Conservation (phyloP, 1,284 basidiomycete species). For the Cystobasidium sp. region DNA sequence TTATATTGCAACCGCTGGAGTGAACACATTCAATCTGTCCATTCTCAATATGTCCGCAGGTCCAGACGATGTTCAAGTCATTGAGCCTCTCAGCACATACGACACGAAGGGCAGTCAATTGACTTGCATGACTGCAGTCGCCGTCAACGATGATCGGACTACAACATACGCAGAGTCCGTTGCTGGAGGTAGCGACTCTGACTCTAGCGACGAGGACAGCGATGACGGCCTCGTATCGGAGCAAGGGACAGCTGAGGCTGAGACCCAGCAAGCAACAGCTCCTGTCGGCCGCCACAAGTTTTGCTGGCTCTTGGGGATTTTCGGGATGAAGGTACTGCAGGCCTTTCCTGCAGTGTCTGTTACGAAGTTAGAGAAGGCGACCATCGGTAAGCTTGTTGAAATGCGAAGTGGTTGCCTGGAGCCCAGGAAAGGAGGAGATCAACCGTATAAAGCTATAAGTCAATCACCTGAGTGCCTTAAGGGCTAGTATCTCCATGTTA, state of each 20-base stretch:
- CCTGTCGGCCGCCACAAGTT: constrained; percentile 6
- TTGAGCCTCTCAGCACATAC: constrained; percentile 69
- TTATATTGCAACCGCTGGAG: constrained; percentile 8
- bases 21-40: constrained; percentile 69
- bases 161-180: constrained; percentile 54
- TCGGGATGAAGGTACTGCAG: neutral
- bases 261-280: constrained; percentile 43
- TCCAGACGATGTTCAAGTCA: constrained; percentile 55
- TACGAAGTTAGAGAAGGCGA: constrained; percentile 20
- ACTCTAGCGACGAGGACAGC: constrained; percentile 59
- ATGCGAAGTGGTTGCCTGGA: neutral
- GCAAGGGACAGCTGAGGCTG: constrained; percentile 54
- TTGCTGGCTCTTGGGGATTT: constrained; percentile 7
- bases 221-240: constrained; percentile 47
- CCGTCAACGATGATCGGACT: constrained; percentile 43
- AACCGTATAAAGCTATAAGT: constrained; percentile 7
- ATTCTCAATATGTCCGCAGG: constrained; percentile 57
- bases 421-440: constrained; percentile 10
- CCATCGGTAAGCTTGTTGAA: constrained; percentile 12
- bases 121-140: constrained; percentile 68
- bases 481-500: neutral
- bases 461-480: constrained; percentile 16
- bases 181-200: constrained; percentile 60
- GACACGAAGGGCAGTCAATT: constrained; percentile 82
- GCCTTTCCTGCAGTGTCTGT: constrained; percentile 18